phyloP scores from a whole-genome alignment of 2,329 filamentous ascomycete species.

The Fusarium sp. region DNA sequence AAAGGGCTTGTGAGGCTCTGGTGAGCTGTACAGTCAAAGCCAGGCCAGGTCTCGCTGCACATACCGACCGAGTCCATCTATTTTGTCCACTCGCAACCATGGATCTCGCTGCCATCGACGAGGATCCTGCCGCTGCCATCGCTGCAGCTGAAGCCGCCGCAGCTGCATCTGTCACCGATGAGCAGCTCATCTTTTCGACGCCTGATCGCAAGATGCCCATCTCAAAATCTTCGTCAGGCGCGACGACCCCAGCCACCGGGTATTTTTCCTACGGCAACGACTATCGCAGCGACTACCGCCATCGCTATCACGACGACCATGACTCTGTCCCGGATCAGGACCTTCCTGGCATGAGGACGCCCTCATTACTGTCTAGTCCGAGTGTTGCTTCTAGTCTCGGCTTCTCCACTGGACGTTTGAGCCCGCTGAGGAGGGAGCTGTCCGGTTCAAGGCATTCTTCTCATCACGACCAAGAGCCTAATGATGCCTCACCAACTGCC shows the following conservation, averaged over 20 bases:
- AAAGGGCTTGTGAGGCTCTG: slow-evolving; percentile 36
- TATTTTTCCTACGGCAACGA: slow-evolving; percentile 40
- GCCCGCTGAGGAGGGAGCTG: slow-evolving; percentile 48
- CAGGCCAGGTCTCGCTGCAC: slow-evolving; percentile 10
- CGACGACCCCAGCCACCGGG: slow-evolving; percentile 38
- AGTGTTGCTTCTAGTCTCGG: slow-evolving; percentile 50
- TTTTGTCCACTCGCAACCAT: slow-evolving; percentile 29
- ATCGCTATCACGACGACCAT: slow-evolving; percentile 42
- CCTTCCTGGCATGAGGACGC: slow-evolving; percentile 40
- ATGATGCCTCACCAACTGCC: slow-evolving; percentile 40
- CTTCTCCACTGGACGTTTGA: slow-evolving; percentile 47
- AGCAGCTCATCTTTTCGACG: slow-evolving; percentile 41
- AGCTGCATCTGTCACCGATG: slow-evolving; percentile 33
- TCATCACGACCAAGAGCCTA: slow-evolving; percentile 32
- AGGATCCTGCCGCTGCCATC: slow-evolving; percentile 42
- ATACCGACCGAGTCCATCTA: slow-evolving; percentile 17
- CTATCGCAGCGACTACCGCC: slow-evolving; percentile 41
- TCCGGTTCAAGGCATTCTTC: slow-evolving; percentile 38
- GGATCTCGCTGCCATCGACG: slow-evolving; percentile 43
- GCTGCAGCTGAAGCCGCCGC: slow-evolving; percentile 39
- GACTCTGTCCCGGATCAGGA: slow-evolving; percentile 36
- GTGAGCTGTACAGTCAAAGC: slow-evolving; percentile 35
- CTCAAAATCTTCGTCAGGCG: slow-evolving; percentile 28
- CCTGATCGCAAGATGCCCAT: slow-evolving; percentile 41
- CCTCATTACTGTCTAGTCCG: slow-evolving; percentile 48